Evolutionary conservation across 2,329 filamentous ascomycete species (phyloP).

Genomic region (Neopestalotiopsis sp.): DNA sequence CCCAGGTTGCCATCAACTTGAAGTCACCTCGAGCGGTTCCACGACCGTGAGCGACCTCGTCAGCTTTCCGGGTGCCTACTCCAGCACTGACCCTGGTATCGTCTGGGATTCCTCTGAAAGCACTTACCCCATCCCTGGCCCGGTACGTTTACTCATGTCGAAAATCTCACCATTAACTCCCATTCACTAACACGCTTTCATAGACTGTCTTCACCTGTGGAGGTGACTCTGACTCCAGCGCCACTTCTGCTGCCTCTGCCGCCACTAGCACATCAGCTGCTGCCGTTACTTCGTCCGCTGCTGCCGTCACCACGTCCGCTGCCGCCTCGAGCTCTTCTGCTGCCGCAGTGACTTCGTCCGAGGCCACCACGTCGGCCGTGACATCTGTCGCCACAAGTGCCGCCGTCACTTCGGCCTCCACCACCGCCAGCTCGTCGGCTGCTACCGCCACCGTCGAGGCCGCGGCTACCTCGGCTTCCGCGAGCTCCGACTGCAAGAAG

Average conservation of each 20-base stretch:
- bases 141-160: neutral
- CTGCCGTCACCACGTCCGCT: neutral
- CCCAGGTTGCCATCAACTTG: slow-evolving; percentile 61
- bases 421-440: neutral
- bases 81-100: slow-evolving; percentile 13
- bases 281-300: slow-evolving; percentile 6
- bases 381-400: neutral
- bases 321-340: neutral
- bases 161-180: too few species aligned
- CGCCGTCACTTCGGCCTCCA: neutral
- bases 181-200: neutral
- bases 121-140: slow-evolving; percentile 16
- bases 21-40: slow-evolving; percentile 55
- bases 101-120: slow-evolving; percentile 9
- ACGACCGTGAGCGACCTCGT: slow-evolving; percentile 42
- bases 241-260: neutral
- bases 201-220: slow-evolving; percentile 6
- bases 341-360: neutral
- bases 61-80: slow-evolving; percentile 15
- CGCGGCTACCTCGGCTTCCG: neutral
- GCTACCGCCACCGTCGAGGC: neutral
- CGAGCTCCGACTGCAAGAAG: neutral
- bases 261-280: slow-evolving; percentile 3
- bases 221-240: neutral
- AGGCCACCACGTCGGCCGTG: slow-evolving; percentile 3